A percentile compares a stretch with the other conserved stretches of the same genome.
phyloP scores from a whole-genome alignment of 352 stramenopile species.

The Globisporangium splendens region DNA sequence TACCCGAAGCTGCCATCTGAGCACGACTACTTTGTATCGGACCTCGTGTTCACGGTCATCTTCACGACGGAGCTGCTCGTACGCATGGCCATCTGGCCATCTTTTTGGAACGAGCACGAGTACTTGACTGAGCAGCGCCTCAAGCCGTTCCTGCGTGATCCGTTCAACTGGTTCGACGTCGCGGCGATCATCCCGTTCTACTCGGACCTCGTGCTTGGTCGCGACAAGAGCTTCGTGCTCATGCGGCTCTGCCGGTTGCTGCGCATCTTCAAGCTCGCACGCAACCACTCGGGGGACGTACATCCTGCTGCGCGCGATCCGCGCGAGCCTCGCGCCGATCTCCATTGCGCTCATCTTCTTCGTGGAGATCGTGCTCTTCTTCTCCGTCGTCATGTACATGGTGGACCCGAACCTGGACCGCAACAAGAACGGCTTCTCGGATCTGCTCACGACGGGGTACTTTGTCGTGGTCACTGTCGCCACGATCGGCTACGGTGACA shows the following conservation, averaged over 20 bases:
- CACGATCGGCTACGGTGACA: conserved; percentile 77
- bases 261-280: conserved; percentile 78
- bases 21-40: conserved; percentile 50
- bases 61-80: conserved; percentile 71
- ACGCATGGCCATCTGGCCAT: conserved; percentile 70
- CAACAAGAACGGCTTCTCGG: conserved; percentile 59
- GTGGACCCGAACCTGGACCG: conserved; percentile 70
- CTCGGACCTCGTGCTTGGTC: conserved; percentile 63
- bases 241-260: conserved; percentile 63
- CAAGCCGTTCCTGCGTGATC: conserved; percentile 62
- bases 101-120: conserved; percentile 65
- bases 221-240: conserved; percentile 74
- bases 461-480: conserved; percentile 75
- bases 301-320: conserved; percentile 69
- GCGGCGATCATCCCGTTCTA: conserved; percentile 71
- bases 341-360: conserved; percentile 81
- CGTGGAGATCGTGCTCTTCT: conserved; percentile 77
- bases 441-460: conserved; percentile 71
- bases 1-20: conserved; percentile 55
- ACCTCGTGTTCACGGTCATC: conserved; percentile 68
- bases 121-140: conserved; percentile 62
- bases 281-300: conserved; percentile 79
- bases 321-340: conserved; percentile 68
- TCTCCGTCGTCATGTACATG: conserved; percentile 78
- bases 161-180: conserved; percentile 85